Conservation (phyloP, 2,329 filamentous ascomycete genomes). For the Cladosporium sp. region DNA sequence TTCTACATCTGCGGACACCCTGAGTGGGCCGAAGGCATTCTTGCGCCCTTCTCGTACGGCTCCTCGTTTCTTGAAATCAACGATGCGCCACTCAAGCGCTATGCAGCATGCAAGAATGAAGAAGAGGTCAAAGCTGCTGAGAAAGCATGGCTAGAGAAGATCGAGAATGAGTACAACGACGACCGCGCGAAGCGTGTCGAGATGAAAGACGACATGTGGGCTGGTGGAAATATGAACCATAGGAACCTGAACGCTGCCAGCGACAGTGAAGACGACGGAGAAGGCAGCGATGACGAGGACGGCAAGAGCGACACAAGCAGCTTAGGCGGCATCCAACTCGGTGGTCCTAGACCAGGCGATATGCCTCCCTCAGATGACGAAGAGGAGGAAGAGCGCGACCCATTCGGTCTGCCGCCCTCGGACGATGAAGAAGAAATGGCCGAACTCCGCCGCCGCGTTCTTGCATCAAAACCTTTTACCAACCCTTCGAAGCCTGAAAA, state of each 20-base stretch:
- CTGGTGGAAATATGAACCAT: conserved; percentile 84
- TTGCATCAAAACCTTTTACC: conserved; percentile 85
- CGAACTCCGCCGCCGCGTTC: conserved; percentile 83
- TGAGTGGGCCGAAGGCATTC: conserved; percentile 85
- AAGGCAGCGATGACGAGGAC: conserved; percentile 49
- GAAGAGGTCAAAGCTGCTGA: conserved; percentile 81
- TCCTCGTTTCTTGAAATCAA: conserved; percentile 91
- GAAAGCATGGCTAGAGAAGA: conserved; percentile 81
- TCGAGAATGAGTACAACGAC: conserved; percentile 86
- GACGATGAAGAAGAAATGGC: conserved; percentile 91
- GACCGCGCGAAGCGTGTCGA: conserved; percentile 68
- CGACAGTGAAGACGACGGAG: conserved; percentile 48
- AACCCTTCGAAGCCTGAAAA: conserved; percentile 48
- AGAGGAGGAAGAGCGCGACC: conserved; percentile 59
- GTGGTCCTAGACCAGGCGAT: conserved; percentile 54
- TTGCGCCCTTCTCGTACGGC: conserved; percentile 87
- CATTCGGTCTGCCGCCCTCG: conserved; percentile 72
- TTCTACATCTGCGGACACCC: conserved; percentile 90
- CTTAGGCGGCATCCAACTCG: conserved; percentile 39
- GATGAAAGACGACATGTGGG: conserved; percentile 75
- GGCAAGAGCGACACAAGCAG: conserved; percentile 39
- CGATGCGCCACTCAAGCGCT: conserved; percentile 74
- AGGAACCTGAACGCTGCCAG: conserved; percentile 56
- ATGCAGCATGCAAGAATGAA: conserved; percentile 80
- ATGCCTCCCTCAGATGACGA: conserved; percentile 43